Conservation (phyloP, 495 filamentous ascomycete species). For the Tuber melanosporum region DNA sequence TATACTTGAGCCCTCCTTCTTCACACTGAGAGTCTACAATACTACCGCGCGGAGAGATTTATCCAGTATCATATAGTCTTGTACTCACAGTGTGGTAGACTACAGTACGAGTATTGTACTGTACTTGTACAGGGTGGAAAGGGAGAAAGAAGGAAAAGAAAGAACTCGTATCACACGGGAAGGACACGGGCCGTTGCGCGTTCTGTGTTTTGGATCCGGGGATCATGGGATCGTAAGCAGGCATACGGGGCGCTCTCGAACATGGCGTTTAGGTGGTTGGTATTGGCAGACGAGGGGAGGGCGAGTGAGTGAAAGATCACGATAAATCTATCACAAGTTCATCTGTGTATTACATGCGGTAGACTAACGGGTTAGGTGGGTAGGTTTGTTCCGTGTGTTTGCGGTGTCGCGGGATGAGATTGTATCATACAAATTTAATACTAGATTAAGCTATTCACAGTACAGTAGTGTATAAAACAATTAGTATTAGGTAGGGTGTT, state of each 20-base stretch:
- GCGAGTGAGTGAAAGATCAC: not conserved
- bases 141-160: not conserved
- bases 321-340: not conserved
- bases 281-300: not conserved
- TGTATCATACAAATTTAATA: not conserved
- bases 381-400: not conserved
- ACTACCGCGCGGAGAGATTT: no score
- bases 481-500: not conserved
- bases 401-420: not conserved
- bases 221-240: not conserved
- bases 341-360: not conserved
- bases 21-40: no score
- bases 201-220: not conserved
- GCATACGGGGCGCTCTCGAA: not conserved
- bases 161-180: not conserved
- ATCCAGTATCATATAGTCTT: no score
- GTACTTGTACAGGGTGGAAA: not conserved
- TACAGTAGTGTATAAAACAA: not conserved
- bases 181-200: not conserved
- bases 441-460: not conserved
- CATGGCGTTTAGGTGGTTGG: not conserved
- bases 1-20: no score
- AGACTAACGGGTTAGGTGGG: not conserved
- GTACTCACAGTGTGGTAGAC: not conserved
- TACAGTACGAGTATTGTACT: not conserved